Conservation (phyloP, 257 asterid species). For the Gardenia jasminoides region DNA sequence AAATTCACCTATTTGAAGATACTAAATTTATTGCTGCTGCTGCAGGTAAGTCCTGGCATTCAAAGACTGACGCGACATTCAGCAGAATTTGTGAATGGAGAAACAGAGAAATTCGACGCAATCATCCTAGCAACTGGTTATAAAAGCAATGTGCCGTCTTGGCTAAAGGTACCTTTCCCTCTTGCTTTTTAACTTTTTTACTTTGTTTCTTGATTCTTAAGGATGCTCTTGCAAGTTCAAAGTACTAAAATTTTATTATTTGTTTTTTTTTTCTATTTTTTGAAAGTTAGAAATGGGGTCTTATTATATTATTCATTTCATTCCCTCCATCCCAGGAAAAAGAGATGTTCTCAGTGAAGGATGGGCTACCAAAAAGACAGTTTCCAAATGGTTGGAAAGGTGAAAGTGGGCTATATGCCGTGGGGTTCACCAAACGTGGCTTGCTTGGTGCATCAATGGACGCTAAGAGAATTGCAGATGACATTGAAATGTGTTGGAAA, state of each 20-base stretch:
- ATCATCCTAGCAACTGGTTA: slow-evolving; percentile 27
- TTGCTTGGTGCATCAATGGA: slow-evolving; percentile 95
- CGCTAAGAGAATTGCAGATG: slow-evolving; percentile 76
- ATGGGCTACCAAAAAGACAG: slow-evolving; percentile 85
- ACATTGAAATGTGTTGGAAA: slow-evolving; percentile 45
- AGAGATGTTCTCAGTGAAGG: slow-evolving; percentile 77
- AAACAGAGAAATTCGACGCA: slow-evolving; percentile 22
- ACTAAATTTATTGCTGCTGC: neutral
- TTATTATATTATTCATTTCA: neutral
- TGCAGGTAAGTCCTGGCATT: slow-evolving; percentile 20
- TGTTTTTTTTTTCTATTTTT: no score
- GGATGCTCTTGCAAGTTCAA: neutral
- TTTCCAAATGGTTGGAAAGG: slow-evolving; percentile 99
- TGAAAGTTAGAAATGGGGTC: no score
- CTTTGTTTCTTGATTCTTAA: slow-evolving; percentile 9
- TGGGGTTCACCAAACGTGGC: slow-evolving; percentile 98
- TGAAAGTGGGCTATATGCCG: slow-evolving; percentile 77
- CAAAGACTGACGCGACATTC: slow-evolving; percentile 13
- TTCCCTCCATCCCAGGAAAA: slow-evolving; percentile 42
- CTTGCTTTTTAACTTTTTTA: neutral
- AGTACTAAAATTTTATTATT: no score
- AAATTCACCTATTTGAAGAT: neutral
- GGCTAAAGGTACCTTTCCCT: slow-evolving; percentile 24
- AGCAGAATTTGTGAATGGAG: slow-evolving; percentile 28
- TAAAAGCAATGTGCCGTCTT: slow-evolving; percentile 30